These are phyloP conservation scores for Mucor irregularis DNA, from an alignment of 371 early-diverging fungal species.

Conservation along the genomic window DNA sequence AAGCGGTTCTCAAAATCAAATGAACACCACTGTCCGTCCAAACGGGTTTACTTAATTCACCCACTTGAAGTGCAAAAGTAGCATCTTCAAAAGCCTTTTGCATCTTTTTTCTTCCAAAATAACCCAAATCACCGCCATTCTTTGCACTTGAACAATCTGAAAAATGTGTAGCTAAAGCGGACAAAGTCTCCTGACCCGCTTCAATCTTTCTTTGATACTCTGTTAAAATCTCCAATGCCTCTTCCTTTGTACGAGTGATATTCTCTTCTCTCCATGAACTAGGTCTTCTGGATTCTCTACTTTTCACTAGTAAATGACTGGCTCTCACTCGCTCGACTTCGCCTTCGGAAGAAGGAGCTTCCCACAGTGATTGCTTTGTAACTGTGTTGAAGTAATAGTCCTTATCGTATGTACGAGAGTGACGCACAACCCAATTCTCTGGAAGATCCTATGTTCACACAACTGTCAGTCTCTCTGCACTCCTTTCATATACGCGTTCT, in stretches of 20 bases:
- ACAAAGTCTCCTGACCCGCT: slow-evolving; percentile 58
- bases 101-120: slow-evolving; percentile 83
- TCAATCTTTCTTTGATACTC: slow-evolving; percentile 61
- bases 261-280: slow-evolving; percentile 87
- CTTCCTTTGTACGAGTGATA: slow-evolving; percentile 86
- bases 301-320: slow-evolving; percentile 92
- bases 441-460: slow-evolving; percentile 54
- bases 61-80: slow-evolving; percentile 83
- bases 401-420: slow-evolving; percentile 67
- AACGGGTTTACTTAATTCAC: slow-evolving; percentile 81
- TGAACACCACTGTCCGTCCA: slow-evolving; percentile 95
- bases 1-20: slow-evolving; percentile 87
- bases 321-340: slow-evolving; percentile 68
- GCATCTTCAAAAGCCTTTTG: slow-evolving; percentile 90
- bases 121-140: slow-evolving; percentile 87
- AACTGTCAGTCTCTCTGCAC: too few relatives aligned
- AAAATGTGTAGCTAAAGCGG: slow-evolving; percentile 70
- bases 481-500: too few relatives aligned
- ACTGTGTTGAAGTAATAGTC: slow-evolving; percentile 87
- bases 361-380: slow-evolving; percentile 85
- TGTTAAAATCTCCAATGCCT: slow-evolving; percentile 73
- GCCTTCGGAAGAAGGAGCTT: slow-evolving; percentile 56
- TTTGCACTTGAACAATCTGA: slow-evolving; percentile 92
- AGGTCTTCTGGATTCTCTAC: slow-evolving; percentile 83
- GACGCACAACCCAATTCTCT: slow-evolving; percentile 75